Percentiles rank a stretch among this genome's conserved stretches.
Evolutionary conservation across 305 asterid genomes (phyloP).

Genomic region (Galium porrigens): DNA sequence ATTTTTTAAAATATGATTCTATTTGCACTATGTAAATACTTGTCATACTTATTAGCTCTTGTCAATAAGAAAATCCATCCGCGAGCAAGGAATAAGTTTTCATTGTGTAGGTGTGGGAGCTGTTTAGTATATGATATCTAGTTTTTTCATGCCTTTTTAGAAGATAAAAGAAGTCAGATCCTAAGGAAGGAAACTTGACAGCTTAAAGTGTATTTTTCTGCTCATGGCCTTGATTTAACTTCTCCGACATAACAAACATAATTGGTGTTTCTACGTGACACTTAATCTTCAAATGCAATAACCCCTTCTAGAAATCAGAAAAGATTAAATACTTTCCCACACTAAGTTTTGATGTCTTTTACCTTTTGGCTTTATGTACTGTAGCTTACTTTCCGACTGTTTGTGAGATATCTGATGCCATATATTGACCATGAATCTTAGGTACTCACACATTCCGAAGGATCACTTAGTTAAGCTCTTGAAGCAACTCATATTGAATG

Average conservation of each 20-base stretch:
- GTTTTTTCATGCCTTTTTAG: neutral
- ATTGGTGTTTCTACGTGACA: neutral
- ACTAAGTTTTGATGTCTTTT: neutral
- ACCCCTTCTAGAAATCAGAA: neutral
- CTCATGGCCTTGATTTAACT: slow-evolving; percentile 1
- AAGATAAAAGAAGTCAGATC: neutral
- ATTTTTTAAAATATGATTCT: neutral
- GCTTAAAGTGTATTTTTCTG: neutral
- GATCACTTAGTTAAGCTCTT: slow-evolving; percentile 96
- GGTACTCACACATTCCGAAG: slow-evolving; percentile 78
- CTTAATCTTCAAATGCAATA: neutral
- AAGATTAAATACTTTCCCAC: neutral
- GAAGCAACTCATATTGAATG: slow-evolving; percentile 60
- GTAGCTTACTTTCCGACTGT: neutral
- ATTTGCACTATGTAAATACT: neutral
- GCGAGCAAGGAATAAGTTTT: neutral
- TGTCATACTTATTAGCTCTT: neutral
- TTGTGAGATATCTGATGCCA: neutral
- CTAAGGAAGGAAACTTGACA: neutral
- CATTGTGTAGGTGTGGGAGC: neutral
- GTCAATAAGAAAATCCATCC: neutral
- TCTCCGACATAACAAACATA: neutral
- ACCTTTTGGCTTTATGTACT: neutral
- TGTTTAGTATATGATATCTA: neutral
- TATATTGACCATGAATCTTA: slow-evolving; percentile 16